A percentile compares a stretch with the other conserved stretches of the same genome.
These are phyloP conservation scores for Vitis hybrid DNA, from an alignment of 177 flowering plant genomes.

Conservation along the genomic window DNA sequence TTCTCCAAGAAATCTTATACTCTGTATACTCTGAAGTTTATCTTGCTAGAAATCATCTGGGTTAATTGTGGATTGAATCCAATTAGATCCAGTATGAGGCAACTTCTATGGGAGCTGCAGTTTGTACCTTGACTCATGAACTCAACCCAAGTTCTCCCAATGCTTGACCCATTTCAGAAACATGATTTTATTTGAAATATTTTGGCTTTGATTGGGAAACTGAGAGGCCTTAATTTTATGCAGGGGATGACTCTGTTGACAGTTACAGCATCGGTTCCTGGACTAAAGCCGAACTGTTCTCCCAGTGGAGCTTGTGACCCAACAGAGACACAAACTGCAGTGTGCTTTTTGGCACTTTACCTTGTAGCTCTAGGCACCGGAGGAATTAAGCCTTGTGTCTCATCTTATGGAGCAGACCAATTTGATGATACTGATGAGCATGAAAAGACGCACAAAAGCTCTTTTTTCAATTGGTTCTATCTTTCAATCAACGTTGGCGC, in stretches of 20 bases:
- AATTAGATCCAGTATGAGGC: too few relatives aligned
- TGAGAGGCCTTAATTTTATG: conserved; percentile 2
- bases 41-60: too few relatives aligned
- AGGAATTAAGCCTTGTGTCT: conserved; percentile 86
- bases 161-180: neutral
- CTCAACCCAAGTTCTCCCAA: too few relatives aligned
- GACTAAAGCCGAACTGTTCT: conserved; percentile 49
- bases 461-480: conserved; percentile 88
- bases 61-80: too few relatives aligned
- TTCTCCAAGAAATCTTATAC: neutral
- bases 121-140: too few relatives aligned
- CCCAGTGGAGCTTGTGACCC: conserved; percentile 40
- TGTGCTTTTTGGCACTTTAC: conserved; percentile 58
- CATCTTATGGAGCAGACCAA: conserved; percentile 84
- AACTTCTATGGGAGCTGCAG: too few relatives aligned
- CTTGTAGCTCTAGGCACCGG: conserved; percentile 76
- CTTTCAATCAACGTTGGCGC: conserved; percentile 74
- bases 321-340: conserved; percentile 35
- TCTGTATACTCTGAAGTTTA: too few relatives aligned
- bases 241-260: conserved; percentile 82
- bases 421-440: conserved; percentile 66
- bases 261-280: conserved; percentile 60
- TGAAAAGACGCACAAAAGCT: conserved; percentile 56
- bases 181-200: neutral
- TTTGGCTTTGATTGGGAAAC: neutral